Evolutionary conservation across 768 basidiomycete species (phyloP).

Genomic region (Neoboletus subvelutipes): DNA sequence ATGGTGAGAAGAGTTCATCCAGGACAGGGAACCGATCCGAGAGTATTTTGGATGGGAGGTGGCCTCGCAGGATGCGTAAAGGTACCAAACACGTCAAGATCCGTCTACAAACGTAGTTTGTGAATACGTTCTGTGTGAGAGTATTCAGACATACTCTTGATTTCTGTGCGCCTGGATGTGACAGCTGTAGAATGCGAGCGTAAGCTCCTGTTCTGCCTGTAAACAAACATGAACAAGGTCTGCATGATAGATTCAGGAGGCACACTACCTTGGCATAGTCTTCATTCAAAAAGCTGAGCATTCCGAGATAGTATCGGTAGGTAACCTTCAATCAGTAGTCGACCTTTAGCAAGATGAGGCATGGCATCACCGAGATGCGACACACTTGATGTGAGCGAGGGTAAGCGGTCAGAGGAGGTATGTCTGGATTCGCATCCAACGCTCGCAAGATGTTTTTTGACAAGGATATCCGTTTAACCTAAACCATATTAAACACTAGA

Average conservation of each 20-base stretch:
- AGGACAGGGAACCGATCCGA: slow-evolving; percentile 73
- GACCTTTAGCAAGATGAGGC: slow-evolving; percentile 7
- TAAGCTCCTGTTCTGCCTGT: slow-evolving; percentile 84
- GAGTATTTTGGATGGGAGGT: slow-evolving; percentile 74
- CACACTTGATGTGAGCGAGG: slow-evolving; percentile 84
- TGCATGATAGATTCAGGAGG: background rate
- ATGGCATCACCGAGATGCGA: slow-evolving; percentile 11
- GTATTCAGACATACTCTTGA: slow-evolving; percentile 63
- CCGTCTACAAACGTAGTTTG: slow-evolving; percentile 48
- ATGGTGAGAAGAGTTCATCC: slow-evolving; percentile 72
- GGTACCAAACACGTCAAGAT: slow-evolving; percentile 91
- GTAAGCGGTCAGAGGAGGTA: slow-evolving; percentile 73
- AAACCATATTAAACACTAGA: background rate
- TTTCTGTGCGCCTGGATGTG: slow-evolving; percentile 67
- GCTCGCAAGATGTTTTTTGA: slow-evolving; percentile 92
- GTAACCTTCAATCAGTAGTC: slow-evolving; percentile 63
- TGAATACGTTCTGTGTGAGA: background rate
- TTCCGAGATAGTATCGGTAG: slow-evolving; percentile 91
- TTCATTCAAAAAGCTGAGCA: slow-evolving; percentile 92
- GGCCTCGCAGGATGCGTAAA: slow-evolving; percentile 82
- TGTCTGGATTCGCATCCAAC: slow-evolving; percentile 79
- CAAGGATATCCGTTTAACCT: slow-evolving; percentile 91
- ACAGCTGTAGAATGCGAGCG: slow-evolving; percentile 84
- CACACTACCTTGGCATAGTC: slow-evolving; percentile 73
- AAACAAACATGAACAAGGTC: slow-evolving; percentile 1